Percentiles rank a stretch among this genome's conserved stretches.
phyloP scores from a whole-genome alignment of 768 basidiomycete genomes.

The Tricholoma matsutake region DNA sequence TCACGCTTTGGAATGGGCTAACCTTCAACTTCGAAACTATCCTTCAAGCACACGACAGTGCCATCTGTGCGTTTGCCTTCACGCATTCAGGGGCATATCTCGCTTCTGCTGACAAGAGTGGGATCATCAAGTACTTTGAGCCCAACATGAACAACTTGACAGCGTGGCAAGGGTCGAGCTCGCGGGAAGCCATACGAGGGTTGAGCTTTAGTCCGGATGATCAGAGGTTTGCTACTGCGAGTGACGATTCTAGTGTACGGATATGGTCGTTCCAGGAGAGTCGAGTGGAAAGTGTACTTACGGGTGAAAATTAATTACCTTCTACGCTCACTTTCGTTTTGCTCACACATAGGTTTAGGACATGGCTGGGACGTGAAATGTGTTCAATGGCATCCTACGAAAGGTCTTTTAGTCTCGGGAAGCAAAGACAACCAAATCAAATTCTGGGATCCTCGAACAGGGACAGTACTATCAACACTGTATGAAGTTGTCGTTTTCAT shows the following conservation, averaged over 20 bases:
- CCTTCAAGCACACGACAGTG: conserved; percentile 96
- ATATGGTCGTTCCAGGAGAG: conserved; percentile 96
- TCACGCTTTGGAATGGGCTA: conserved; percentile 97
- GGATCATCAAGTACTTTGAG: conserved; percentile 98
- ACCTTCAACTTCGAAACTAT: conserved; percentile 99
- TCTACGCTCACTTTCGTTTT: neutral
- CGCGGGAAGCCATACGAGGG: conserved; percentile 90
- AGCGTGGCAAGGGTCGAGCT: conserved; percentile 82
- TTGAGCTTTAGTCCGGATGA: conserved; percentile 93
- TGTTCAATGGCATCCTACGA: conserved; percentile 98
- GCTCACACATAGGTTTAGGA: conserved; percentile 43
- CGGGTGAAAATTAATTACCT: conserved; percentile 45
- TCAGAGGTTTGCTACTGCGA: conserved; percentile 87
- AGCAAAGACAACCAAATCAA: conserved; percentile 98
- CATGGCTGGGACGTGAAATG: conserved; percentile 99
- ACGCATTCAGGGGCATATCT: conserved; percentile 93
- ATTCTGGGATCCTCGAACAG: conserved; percentile 98
- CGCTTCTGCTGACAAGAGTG: conserved; percentile 88
- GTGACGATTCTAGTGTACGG: conserved; percentile 91
- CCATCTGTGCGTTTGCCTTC: conserved; percentile 86
- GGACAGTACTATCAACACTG: conserved; percentile 88
- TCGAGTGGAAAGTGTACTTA: conserved; percentile 82
- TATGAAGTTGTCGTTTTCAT: conserved; percentile 34
- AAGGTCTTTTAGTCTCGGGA: conserved; percentile 91
- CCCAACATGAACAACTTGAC: conserved; percentile 99